Evolutionary conservation across 257 asterid species (phyloP).

Genomic region (Marsdenia floribunda): DNA sequence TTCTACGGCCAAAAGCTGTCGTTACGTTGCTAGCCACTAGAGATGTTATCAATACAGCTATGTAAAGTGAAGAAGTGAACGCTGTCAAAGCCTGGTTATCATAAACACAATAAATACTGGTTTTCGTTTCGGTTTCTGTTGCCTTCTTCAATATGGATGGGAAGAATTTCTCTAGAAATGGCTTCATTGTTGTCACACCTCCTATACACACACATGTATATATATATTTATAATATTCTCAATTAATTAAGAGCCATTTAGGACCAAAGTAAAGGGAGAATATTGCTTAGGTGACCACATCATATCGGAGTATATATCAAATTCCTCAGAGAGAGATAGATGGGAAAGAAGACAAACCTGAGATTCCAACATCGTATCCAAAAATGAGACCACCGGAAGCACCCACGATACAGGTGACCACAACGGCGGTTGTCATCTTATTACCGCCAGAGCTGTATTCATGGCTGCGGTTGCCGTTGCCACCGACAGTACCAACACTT

Average conservation of each 20-base stretch:
- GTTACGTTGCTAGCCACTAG: constrained; percentile 17
- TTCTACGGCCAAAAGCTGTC: constrained; percentile 15
- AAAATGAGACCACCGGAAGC: constrained; percentile 17
- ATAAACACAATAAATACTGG: constrained; percentile 14
- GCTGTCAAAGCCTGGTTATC: constrained; percentile 22
- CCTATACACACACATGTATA: not conserved
- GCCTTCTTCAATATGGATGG: constrained; percentile 19
- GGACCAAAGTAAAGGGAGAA: too few relatives aligned
- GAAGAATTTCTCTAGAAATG: constrained; percentile 25
- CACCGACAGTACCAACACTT: not conserved
- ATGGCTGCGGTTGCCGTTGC: not conserved
- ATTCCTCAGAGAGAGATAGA: not conserved
- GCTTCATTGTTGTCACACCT: constrained; percentile 26
- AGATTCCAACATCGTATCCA: constrained; percentile 40
- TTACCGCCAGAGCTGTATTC: not conserved
- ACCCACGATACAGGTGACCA: constrained; percentile 8
- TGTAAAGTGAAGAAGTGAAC: constrained; percentile 24
- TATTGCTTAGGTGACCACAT: too few relatives aligned
- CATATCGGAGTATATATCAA: not conserved
- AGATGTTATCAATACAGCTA: constrained; percentile 19
- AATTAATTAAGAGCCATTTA: too few relatives aligned
- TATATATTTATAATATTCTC: too few relatives aligned
- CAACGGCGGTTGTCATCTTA: constrained; percentile 18
- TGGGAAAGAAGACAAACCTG: constrained; percentile 16
- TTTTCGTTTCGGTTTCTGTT: not conserved